Percentiles rank a stretch among this genome's conserved stretches.
Evolutionary conservation across 345 rosid genomes (phyloP).

Genomic region (Raphanus sativus): DNA sequence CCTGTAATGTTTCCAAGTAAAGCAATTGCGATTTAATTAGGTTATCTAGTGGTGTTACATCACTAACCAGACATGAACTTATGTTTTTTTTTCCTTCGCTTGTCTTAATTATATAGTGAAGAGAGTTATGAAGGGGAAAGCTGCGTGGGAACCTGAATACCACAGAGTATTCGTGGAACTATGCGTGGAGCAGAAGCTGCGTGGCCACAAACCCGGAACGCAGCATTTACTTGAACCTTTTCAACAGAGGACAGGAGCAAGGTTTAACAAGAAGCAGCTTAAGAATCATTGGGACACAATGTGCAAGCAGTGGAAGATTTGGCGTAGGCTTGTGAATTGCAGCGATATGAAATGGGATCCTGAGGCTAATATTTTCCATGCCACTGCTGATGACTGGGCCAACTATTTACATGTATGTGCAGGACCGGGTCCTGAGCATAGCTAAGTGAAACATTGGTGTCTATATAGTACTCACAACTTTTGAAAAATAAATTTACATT

Average conservation of each 20-base stretch:
- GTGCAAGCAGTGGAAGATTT: slow-evolving; percentile 52
- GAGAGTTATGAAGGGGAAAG: slow-evolving; percentile 35
- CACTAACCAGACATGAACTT: slow-evolving; percentile 6
- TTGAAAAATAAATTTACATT: no score
- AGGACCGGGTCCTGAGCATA: no score
- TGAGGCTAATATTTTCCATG: slow-evolving; percentile 38
- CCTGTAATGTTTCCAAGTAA: no score
- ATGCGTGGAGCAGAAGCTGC: slow-evolving; percentile 40
- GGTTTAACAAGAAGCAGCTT: slow-evolving; percentile 43
- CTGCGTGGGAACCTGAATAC: slow-evolving; percentile 43
- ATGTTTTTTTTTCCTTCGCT: background rate
- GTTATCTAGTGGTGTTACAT: no score
- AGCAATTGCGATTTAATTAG: no score
- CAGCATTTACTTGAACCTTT: slow-evolving; percentile 44
- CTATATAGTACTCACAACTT: no score
- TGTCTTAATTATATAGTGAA: slow-evolving; percentile 3
- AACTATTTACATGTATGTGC: slow-evolving; percentile 38
- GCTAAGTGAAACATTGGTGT: no score
- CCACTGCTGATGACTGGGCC: slow-evolving; percentile 50
- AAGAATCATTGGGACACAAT: slow-evolving; percentile 53
- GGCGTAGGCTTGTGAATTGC: slow-evolving; percentile 44
- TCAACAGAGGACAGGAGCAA: slow-evolving; percentile 34
- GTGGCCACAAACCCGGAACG: slow-evolving; percentile 41
- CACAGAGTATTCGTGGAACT: slow-evolving; percentile 43
- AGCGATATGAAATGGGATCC: slow-evolving; percentile 54